Conservation (phyloP, 139 green algal species). For the Chlamydomonas sp. region DNA sequence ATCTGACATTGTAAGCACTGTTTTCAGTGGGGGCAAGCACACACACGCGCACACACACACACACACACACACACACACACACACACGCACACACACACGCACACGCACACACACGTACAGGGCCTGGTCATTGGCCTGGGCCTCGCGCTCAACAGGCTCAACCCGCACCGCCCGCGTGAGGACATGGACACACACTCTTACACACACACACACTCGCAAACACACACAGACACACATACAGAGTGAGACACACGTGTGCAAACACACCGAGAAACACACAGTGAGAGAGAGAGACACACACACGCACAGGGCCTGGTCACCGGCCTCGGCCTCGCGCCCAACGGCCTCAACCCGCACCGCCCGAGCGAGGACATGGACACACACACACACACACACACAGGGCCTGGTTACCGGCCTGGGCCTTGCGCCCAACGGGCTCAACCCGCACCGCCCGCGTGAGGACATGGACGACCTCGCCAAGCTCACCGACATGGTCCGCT, state of each 20-base stretch:
- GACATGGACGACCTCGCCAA: slow-evolving; percentile 46
- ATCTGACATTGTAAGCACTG: too few relatives aligned
- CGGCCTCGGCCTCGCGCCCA: slow-evolving; percentile 54
- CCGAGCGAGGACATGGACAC: not conserved
- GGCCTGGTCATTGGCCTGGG: slow-evolving; percentile 71
- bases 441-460: slow-evolving; percentile 10
- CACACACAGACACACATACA: too few relatives aligned
- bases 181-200: too few relatives aligned
- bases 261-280: too few relatives aligned
- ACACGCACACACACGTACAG: too few relatives aligned
- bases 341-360: slow-evolving; percentile 20
- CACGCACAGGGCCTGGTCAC: slow-evolving; percentile 66
- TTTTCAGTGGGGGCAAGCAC: too few relatives aligned
- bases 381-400: too few relatives aligned
- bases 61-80: too few relatives aligned
- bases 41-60: too few relatives aligned
- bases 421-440: slow-evolving; percentile 39
- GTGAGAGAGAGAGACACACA: too few relatives aligned
- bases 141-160: slow-evolving; percentile 38
- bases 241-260: too few relatives aligned
- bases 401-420: slow-evolving; percentile 71
- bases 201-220: too few relatives aligned
- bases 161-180: slow-evolving; percentile 10
- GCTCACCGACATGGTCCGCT: slow-evolving; percentile 50
- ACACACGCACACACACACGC: slow-evolving; percentile 6